Conservation (phyloP, 306 rosid species). For the Acacia confusa region DNA sequence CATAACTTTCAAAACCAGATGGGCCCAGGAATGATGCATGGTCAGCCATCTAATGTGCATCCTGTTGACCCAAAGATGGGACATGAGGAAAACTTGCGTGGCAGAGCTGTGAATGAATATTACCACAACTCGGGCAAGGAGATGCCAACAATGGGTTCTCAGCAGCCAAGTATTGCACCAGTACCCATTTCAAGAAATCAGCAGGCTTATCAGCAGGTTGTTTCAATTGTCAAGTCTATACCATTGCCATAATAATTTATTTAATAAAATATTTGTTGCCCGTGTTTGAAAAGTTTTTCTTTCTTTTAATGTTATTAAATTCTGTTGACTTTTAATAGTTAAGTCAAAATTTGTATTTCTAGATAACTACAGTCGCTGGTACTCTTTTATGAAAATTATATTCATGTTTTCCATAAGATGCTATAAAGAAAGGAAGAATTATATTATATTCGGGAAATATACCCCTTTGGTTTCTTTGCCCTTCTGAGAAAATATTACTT, state of each 20-base stretch:
- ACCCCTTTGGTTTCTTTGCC: not conserved
- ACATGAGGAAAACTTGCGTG: slow-evolving; percentile 55
- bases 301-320: slow-evolving; percentile 3
- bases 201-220: slow-evolving; percentile 88
- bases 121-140: slow-evolving; percentile 65
- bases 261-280: not conserved
- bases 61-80: slow-evolving; percentile 56
- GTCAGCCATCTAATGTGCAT: slow-evolving; percentile 66
- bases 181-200: slow-evolving; percentile 66
- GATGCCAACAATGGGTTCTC: slow-evolving; percentile 49
- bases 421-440: not conserved
- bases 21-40: slow-evolving; percentile 59
- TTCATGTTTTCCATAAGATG: not conserved
- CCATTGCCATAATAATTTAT: not conserved
- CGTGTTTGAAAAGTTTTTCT: not conserved
- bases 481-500: not conserved
- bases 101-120: slow-evolving; percentile 72
- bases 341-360: not conserved
- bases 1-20: slow-evolving; percentile 70
- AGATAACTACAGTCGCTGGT: not conserved
- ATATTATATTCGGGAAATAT: not conserved
- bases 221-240: not conserved
- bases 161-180: slow-evolving; percentile 73
- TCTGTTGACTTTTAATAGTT: not conserved
- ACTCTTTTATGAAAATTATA: not conserved